Base-by-base conservation (phyloP, 2,329 filamentous ascomycete species). In the Colletotrichum somersetense region DNA sequence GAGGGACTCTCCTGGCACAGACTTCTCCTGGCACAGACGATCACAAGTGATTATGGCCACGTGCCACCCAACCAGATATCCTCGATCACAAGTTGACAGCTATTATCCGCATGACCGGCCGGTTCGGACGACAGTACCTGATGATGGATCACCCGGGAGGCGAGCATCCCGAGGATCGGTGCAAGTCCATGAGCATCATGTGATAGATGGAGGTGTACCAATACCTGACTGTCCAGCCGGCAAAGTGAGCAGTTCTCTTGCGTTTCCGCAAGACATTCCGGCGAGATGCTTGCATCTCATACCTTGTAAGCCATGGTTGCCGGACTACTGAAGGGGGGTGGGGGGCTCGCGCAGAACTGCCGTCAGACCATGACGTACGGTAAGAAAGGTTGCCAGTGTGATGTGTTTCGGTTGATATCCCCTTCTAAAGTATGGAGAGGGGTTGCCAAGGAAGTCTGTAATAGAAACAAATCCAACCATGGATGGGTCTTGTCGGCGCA, bases 191-290 rank as follows among this genome's bases (percentile, higher is more conserved):
- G 33, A 33, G 44, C 42, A 40, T 30, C 44, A 62, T 62, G 44
- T 62, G 59, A 62, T 50, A 20, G 59, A 50, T 50, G 11, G 59
- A 50, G 12, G 59, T 62, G 42, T 40, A 30, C 30, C 18, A 55
- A 33, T 12, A 44, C 18, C 14, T n/a, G 8, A 30, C 58, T n/a
- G 58, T 30, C 44, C 30, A 33, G 20, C 26, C 58, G 44, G 10
- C 33, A 12, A 40, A 12, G n/a, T 26, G 14, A 8, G n/a, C 14
- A 14, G 11, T 42, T 30, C 1, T 58, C 3, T 44, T 55, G 30
- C 5, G 20, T 35, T 33, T 8, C 59, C 30, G 30, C 59, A 38
- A 62, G 30, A 30, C 26, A 20, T 38, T 50, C 59, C 30, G 26
- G n/a, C 16, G 18, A 6, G n/a, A 5, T 10, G 50, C 16, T 3